A percentile compares a stretch with the other conserved stretches of the same genome.
These are phyloP conservation scores for Camellia japonica DNA, from an alignment of 148 eudicot genomes.

Conservation along the genomic window DNA sequence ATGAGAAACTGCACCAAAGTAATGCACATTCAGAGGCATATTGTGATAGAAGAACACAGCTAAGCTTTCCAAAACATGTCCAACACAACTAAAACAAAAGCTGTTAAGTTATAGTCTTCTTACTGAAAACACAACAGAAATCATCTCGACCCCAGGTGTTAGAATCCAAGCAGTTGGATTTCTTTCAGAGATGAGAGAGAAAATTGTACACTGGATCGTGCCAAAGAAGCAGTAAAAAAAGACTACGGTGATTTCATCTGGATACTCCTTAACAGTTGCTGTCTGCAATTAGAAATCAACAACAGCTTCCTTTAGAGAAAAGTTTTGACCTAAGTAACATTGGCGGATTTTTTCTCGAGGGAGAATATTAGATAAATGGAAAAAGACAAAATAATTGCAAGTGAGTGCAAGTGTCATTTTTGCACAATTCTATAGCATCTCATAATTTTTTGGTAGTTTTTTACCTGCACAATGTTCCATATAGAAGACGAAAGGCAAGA, in stretches of 20 bases:
- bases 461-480: constrained; percentile 54
- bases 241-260: constrained; percentile 41
- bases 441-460: not conserved
- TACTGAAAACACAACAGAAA: constrained; percentile 42
- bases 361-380: too few species aligned
- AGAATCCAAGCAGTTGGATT: constrained; percentile 40
- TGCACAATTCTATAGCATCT: not conserved
- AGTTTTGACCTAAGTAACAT: not conserved
- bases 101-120: not conserved
- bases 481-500: constrained; percentile 36
- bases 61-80: too few species aligned
- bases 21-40: too few species aligned
- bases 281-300: constrained; percentile 28
- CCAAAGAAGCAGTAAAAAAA: constrained; percentile 61
- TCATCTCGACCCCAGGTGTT: constrained; percentile 32
- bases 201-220: constrained; percentile 39
- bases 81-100: too few species aligned
- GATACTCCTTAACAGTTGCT: constrained; percentile 45
- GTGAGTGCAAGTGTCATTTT: too few species aligned
- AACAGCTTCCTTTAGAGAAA: too few species aligned
- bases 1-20: too few species aligned
- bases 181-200: constrained; percentile 33
- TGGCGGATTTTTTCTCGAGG: too few species aligned
- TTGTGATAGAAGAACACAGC: too few species aligned
- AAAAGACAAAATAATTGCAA: too few species aligned